Base-by-base conservation (phyloP, 345 rosid species). In the Anastatica hierochuntica region DNA sequence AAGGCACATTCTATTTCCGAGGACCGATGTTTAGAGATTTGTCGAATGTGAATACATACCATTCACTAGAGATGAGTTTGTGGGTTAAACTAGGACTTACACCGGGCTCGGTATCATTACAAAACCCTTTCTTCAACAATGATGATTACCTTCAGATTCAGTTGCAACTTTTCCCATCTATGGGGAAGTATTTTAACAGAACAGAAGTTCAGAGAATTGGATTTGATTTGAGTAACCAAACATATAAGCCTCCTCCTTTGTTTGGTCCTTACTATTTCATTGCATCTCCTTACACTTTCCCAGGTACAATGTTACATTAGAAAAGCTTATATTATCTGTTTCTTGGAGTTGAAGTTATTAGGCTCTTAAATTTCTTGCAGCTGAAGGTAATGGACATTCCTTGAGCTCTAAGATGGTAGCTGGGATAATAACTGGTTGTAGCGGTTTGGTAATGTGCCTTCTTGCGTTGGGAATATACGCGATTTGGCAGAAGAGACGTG, bases 121-220 rank as follows among this genome's bases (percentile, higher is more conserved):
- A 83, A 75, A 77, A 81, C 58, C 96, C 96, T 7, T 76, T 78
- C 80, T 92, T 88, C 69, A 81, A 85, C 63, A 67, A 55, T 17
- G 90, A 92, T 42, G 98, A 85, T 72, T 83, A 92, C 69, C 90
- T 92, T 39, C 96, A 92, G 69, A 69, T 92, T 52, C 82, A 85
- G 64, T 63, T 85, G 45, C 83, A 80, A 12, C 76, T 92, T 39
- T 92, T 92, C 73, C 94, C 96, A 8, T 20, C 88, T 30, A 13
- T 12, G 2, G 86, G 77, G 5, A 74, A 73, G 35, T 74, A 64
- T 67, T 83, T 92, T 55, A 81, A 88, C 49, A 57, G 90, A 65
- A 54, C 77, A 1, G 83, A 77, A 72, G 57, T 92, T 43, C 80
- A 68, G 31, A 78, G 75, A 69, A 68, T 92, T 41, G 98, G 98